phyloP scores from a whole-genome alignment of 208 protist species.

The Lotmaria passim region DNA sequence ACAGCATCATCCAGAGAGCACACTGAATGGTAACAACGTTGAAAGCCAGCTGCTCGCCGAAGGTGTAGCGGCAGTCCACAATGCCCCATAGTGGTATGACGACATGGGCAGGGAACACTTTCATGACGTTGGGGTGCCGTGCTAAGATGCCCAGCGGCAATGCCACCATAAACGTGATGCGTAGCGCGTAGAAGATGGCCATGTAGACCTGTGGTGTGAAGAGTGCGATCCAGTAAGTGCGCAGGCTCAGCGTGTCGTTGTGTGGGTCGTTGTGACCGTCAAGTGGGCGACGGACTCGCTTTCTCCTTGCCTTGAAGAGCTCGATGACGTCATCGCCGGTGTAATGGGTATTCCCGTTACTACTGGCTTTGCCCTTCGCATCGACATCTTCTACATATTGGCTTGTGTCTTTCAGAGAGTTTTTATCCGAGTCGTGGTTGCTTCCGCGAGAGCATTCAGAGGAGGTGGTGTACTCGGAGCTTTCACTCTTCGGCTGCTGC shows the following conservation, averaged over 20 bases:
- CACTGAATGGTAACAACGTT: conserved; percentile 33
- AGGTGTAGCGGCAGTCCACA: conserved; percentile 46
- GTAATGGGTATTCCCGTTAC: background rate
- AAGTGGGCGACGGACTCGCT: background rate
- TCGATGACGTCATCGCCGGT: background rate
- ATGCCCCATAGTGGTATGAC: conserved; percentile 48
- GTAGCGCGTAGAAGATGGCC: conserved; percentile 52
- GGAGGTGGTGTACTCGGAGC: background rate
- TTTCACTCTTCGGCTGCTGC: background rate
- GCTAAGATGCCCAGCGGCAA: conserved; percentile 50
- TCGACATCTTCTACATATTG: background rate
- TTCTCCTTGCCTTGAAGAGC: background rate
- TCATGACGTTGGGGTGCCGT: conserved; percentile 28
- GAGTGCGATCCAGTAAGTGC: conserved; percentile 41
- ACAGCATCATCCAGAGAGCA: conserved; percentile 37
- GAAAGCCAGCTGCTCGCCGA: conserved; percentile 55
- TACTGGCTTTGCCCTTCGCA: background rate
- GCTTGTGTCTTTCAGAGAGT: no score
- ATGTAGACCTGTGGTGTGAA: conserved; percentile 52
- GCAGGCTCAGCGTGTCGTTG: conserved; percentile 35
- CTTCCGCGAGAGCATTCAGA: background rate
- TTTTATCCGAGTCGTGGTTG: background rate
- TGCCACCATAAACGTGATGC: conserved; percentile 53
- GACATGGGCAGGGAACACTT: conserved; percentile 43
- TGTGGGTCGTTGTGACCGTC: conserved; percentile 19